Percentiles rank a stretch among this genome's conserved stretches.
Conservation (phyloP, 192 early-diverging fungal genomes). For the Umbelopsis sp. region DNA sequence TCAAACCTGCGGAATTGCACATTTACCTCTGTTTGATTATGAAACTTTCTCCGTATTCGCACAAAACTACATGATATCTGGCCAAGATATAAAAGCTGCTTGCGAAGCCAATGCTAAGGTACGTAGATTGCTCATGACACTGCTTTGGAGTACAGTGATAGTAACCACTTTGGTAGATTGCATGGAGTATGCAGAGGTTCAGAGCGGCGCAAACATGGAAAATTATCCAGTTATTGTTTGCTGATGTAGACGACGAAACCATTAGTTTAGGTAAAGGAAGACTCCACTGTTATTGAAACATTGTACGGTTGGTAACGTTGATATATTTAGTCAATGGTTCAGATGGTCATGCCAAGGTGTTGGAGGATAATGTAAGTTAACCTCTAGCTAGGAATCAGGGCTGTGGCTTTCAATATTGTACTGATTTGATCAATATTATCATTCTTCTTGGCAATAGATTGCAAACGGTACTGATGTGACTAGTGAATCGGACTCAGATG, state of each 20-base stretch:
- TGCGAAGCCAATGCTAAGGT: constrained; percentile 68
- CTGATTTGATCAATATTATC: neutral
- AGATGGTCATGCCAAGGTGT: neutral
- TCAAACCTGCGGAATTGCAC: constrained; percentile 45
- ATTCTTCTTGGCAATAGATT: neutral
- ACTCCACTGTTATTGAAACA: neutral
- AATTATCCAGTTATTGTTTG: constrained; percentile 67
- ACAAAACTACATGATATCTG: constrained; percentile 58
- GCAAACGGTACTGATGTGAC: neutral
- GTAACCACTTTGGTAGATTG: constrained; percentile 44
- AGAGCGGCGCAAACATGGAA: constrained; percentile 78
- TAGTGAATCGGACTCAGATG: constrained; percentile 16
- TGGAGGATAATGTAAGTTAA: neutral
- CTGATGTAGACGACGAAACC: constrained; percentile 5
- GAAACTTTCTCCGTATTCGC: constrained; percentile 70
- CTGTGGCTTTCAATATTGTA: neutral
- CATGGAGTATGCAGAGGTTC: constrained; percentile 58
- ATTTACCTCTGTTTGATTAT: constrained; percentile 62
- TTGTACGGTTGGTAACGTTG: neutral
- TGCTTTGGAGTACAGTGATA: constrained; percentile 8
- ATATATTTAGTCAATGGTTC: neutral
- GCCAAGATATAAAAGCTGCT: constrained; percentile 47
- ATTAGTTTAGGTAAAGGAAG: neutral
- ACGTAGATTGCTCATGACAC: neutral
- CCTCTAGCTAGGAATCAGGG: no score